These are phyloP conservation scores for Ustilago hordei DNA, from an alignment of 1,284 basidiomycete genomes.

Conservation along the genomic window DNA sequence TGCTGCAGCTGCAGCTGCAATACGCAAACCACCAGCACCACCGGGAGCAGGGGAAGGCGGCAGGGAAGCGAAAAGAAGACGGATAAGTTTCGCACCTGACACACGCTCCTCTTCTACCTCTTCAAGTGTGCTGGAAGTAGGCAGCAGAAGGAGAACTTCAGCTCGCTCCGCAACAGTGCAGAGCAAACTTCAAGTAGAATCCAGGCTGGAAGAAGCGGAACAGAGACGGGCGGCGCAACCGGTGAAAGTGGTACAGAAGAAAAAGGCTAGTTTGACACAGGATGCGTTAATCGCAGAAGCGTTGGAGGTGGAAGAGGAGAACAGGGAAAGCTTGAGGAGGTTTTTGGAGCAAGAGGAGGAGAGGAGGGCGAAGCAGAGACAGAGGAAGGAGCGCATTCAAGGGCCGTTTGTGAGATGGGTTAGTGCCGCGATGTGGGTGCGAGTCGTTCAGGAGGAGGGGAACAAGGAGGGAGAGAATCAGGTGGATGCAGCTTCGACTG, in stretches of 20 bases:
- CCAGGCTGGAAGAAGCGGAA: constrained; percentile 74
- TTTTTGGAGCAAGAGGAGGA: constrained; percentile 84
- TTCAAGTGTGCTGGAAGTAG: neutral
- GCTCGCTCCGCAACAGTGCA: constrained; percentile 58
- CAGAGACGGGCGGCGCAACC: constrained; percentile 74
- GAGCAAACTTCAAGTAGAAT: constrained; percentile 58
- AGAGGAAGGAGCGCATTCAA: constrained; percentile 74
- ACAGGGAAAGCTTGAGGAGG: constrained; percentile 80
- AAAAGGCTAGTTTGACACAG: constrained; percentile 74
- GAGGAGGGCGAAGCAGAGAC: constrained; percentile 78
- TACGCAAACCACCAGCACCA: neutral
- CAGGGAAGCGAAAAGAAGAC: constrained; percentile 18
- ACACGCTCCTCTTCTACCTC: constrained; percentile 12
- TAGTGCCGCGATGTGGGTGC: constrained; percentile 72
- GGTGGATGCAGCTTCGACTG: too few species aligned
- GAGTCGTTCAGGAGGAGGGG: constrained; percentile 27
- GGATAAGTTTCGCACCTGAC: constrained; percentile 47
- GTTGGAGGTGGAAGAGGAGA: constrained; percentile 85
- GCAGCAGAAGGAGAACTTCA: constrained; percentile 18
- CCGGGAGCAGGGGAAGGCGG: neutral
- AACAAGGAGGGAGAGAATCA: constrained; percentile 2
- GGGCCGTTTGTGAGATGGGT: constrained; percentile 82
- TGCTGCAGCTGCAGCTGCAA: neutral
- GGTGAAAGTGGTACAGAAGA: constrained; percentile 27
- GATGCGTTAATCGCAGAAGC: constrained; percentile 83